A percentile compares a stretch with the other conserved stretches of the same genome.
phyloP scores from a whole-genome alignment of 257 asterid genomes.

The Nicotiana paniculata region DNA sequence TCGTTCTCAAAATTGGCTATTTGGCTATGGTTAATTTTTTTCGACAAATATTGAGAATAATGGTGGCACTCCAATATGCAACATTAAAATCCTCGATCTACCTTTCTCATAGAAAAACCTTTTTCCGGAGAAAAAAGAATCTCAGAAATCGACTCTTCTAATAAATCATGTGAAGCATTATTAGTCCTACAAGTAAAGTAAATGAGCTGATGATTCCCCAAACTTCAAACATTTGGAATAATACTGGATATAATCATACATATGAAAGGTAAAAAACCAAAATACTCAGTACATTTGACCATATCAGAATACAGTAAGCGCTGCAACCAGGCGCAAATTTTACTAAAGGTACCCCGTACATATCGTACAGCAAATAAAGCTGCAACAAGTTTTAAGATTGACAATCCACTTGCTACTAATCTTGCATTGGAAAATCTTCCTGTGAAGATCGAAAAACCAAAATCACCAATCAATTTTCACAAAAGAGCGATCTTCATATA shows the following conservation, averaged over 20 bases:
- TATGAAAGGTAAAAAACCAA: background rate
- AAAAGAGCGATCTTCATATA: background rate
- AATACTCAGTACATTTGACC: background rate
- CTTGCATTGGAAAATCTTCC: background rate
- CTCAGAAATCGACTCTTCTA: too few relatives aligned
- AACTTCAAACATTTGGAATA: background rate
- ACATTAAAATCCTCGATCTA: too few relatives aligned
- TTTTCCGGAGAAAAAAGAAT: too few relatives aligned
- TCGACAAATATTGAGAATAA: too few relatives aligned
- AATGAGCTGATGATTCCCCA: background rate
- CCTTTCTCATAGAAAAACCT: too few relatives aligned
- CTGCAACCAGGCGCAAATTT: background rate
- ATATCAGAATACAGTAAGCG: background rate
- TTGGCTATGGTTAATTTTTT: too few relatives aligned
- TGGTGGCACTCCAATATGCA: too few relatives aligned
- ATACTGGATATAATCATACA: background rate
- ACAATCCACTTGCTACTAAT: background rate
- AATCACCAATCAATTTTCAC: background rate
- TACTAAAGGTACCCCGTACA: background rate
- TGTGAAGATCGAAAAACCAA: background rate
- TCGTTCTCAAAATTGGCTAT: too few relatives aligned
- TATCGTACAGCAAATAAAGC: background rate
- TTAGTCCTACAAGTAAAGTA: background rate
- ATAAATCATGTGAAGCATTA: background rate
- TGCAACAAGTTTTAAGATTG: background rate